phyloP scores from a whole-genome alignment of 805 yeast genomes.

The Kodamaea restingae region DNA sequence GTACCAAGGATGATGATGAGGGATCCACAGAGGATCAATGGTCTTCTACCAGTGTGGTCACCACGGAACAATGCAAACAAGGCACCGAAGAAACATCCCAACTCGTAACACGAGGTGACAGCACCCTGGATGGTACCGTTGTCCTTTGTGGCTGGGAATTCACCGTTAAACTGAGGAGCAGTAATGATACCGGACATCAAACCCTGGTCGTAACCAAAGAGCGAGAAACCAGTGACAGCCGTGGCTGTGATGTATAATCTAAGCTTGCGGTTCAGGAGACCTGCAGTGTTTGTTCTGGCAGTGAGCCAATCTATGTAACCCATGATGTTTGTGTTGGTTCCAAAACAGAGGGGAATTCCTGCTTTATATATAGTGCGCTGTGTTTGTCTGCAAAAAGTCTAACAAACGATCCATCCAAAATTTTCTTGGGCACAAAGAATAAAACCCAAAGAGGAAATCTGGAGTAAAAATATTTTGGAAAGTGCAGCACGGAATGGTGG shows the following conservation, averaged over 20 bases:
- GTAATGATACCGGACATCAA: conserved; percentile 43
- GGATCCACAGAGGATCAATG: conserved; percentile 35
- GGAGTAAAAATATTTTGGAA: not conserved
- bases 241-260: conserved; percentile 24
- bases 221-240: conserved; percentile 29
- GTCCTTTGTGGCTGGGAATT: conserved; percentile 35
- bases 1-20: conserved; percentile 40
- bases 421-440: not conserved
- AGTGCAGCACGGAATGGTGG: not conserved
- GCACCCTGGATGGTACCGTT: conserved; percentile 28
- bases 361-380: not conserved
- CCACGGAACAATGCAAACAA: conserved; percentile 37
- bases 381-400: not conserved
- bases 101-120: conserved; percentile 25
- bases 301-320: conserved; percentile 11
- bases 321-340: conserved; percentile 2
- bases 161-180: conserved; percentile 33
- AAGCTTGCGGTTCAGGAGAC: conserved; percentile 51
- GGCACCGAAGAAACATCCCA: conserved; percentile 43
- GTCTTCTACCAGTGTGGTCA: conserved; percentile 42
- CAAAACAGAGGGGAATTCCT: not conserved
- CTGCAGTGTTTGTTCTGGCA: conserved; percentile 49
- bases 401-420: not conserved
- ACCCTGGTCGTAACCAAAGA: conserved; percentile 38
- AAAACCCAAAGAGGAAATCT: not conserved